These are phyloP conservation scores for Wickerhamomyces canadensis DNA, from an alignment of 805 yeast genomes.

Conservation along the genomic window DNA sequence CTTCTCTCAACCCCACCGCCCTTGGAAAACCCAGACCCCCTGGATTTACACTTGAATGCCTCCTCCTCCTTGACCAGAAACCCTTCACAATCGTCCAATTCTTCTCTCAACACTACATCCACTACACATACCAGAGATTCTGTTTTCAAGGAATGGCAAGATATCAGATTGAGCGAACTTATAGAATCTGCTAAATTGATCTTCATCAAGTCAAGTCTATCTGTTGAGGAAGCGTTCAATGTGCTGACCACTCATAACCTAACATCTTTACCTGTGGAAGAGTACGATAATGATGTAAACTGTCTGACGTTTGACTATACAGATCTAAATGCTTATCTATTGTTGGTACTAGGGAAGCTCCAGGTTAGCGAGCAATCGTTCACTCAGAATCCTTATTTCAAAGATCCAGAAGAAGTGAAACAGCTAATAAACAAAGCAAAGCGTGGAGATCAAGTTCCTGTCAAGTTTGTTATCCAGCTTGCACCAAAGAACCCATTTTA, in stretches of 20 bases:
- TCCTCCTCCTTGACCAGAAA: conserved; percentile 18
- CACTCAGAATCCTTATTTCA: conserved; percentile 20
- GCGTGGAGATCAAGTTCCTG: conserved; percentile 86
- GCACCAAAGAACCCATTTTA: conserved; percentile 87
- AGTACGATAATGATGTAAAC: conserved; percentile 48
- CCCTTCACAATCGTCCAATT: conserved; percentile 29
- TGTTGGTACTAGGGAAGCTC: conserved; percentile 75
- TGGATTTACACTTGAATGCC: conserved; percentile 8
- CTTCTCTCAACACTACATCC: conserved; percentile 69
- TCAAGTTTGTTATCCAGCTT: conserved; percentile 76
- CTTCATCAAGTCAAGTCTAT: conserved; percentile 54
- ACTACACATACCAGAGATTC: conserved; percentile 36
- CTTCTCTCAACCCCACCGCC: conserved; percentile 74
- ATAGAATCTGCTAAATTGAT: conserved; percentile 76
- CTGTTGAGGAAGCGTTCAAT: conserved; percentile 88
- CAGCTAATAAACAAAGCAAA: conserved; percentile 58
- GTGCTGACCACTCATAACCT: conserved; percentile 64
- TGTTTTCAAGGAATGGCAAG: conserved; percentile 72
- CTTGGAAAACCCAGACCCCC: conserved; percentile 26
- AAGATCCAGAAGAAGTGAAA: conserved; percentile 35
- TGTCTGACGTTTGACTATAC: conserved; percentile 89
- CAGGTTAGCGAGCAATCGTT: conserved; percentile 29
- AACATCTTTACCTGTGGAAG: conserved; percentile 80
- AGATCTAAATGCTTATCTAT: conserved; percentile 80
- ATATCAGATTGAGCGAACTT: conserved; percentile 63